These are phyloP conservation scores for Penicillium vulpinum DNA, from an alignment of 2,329 filamentous ascomycete species.

Conservation along the genomic window DNA sequence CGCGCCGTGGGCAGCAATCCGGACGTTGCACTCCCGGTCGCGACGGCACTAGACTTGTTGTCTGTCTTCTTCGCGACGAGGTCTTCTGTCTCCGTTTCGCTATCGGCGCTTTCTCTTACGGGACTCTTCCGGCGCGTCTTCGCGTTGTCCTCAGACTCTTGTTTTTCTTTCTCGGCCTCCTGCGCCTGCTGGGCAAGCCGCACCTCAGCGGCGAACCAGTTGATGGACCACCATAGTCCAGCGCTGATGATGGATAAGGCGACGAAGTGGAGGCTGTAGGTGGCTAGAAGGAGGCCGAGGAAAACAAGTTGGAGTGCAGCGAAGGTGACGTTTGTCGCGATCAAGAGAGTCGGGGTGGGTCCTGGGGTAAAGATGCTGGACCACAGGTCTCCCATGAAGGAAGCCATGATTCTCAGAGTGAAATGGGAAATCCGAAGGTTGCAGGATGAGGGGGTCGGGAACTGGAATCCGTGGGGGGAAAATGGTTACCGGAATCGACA, in stretches of 20 bases:
- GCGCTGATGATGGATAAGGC: slow-evolving; percentile 76
- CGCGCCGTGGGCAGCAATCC: slow-evolving; percentile 53
- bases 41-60: slow-evolving; percentile 11
- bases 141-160: slow-evolving; percentile 40
- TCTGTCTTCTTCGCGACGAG: slow-evolving; percentile 22
- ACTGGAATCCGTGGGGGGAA: slow-evolving; percentile 22
- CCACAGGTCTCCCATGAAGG: slow-evolving; percentile 75
- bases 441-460: slow-evolving; percentile 21
- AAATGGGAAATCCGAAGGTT: slow-evolving; percentile 16
- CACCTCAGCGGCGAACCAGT: slow-evolving; percentile 85
- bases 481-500: slow-evolving; percentile 4
- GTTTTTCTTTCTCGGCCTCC: slow-evolving; percentile 46
- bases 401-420: slow-evolving; percentile 37
- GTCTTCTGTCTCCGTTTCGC: slow-evolving; percentile 47
- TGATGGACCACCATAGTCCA: slow-evolving; percentile 88
- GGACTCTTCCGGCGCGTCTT: slow-evolving; percentile 32
- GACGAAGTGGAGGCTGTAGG: slow-evolving; percentile 84
- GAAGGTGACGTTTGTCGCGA: slow-evolving; percentile 89
- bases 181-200: slow-evolving; percentile 51
- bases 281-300: slow-evolving; percentile 71
- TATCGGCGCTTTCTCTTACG: slow-evolving; percentile 40
- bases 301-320: slow-evolving; percentile 80
- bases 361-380: slow-evolving; percentile 91
- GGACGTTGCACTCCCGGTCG: slow-evolving; percentile 22
- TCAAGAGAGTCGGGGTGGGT: slow-evolving; percentile 79